Conservation (phyloP, 2,329 filamentous ascomycete genomes). For the Aspergillus awamori region DNA sequence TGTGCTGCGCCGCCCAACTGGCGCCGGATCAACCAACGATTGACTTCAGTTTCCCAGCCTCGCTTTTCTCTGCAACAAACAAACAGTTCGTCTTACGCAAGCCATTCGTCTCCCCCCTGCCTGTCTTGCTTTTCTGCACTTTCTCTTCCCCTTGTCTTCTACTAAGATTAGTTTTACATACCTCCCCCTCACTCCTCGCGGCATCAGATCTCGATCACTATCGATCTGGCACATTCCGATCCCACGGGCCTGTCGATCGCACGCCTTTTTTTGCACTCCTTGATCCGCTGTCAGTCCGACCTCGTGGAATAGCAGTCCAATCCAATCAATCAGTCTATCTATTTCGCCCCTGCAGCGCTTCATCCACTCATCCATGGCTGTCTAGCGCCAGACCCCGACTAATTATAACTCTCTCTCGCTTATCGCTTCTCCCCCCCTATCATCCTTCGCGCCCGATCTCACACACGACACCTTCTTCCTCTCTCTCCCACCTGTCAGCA, state of each 20-base stretch:
- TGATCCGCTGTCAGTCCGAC: neutral
- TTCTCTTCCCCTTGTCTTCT: neutral
- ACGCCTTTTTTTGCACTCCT: neutral
- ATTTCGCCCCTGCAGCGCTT: neutral
- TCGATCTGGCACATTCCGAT: neutral
- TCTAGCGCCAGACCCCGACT: slow-evolving; percentile 4
- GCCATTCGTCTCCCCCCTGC: neutral
- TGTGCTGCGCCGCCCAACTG: neutral
- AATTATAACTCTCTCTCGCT: slow-evolving; percentile 12
- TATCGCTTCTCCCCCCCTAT: slow-evolving; percentile 18
- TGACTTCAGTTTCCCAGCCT: neutral
- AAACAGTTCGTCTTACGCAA: neutral
- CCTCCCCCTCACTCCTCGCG: neutral
- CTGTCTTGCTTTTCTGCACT: neutral
- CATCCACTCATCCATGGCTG: neutral
- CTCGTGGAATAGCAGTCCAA: neutral
- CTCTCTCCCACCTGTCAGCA: neutral
- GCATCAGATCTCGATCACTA: neutral
- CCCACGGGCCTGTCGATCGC: neutral
- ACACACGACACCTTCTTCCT: neutral
- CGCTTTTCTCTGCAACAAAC: neutral
- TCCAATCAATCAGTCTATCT: neutral
- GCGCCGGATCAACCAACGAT: neutral
- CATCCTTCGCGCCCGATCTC: neutral
- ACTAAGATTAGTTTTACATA: too few species aligned